Evolutionary conservation across 2,329 filamentous ascomycete genomes (phyloP).

Genomic region (Myotisia sp.): DNA sequence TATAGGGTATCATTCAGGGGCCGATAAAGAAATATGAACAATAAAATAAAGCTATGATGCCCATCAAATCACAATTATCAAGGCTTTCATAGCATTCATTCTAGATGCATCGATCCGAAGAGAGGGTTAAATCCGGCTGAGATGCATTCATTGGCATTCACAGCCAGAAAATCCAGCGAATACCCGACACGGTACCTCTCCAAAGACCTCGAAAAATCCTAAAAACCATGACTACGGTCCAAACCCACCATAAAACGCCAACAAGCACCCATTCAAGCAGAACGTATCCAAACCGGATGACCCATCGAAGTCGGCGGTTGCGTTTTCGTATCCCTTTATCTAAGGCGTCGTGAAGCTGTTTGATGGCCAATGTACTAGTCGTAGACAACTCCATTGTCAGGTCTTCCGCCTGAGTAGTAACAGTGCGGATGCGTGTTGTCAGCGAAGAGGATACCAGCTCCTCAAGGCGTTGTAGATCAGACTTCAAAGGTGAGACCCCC

Average conservation of each 20-base stretch:
- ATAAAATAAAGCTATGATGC: too few species aligned
- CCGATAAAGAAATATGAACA: too few species aligned
- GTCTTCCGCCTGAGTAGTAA: constrained; percentile 66
- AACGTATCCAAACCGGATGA: constrained; percentile 63
- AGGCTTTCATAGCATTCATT: too few species aligned
- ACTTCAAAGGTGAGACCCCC: constrained; percentile 32
- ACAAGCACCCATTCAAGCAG: constrained; percentile 77
- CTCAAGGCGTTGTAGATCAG: constrained; percentile 31
- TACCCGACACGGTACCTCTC: constrained; percentile 42
- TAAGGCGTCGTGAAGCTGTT: constrained; percentile 64
- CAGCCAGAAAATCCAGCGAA: constrained; percentile 77
- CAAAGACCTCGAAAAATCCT: constrained; percentile 51
- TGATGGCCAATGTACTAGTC: constrained; percentile 63
- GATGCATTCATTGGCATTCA: too few species aligned
- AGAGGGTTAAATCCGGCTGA: too few species aligned
- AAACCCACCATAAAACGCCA: constrained; percentile 85
- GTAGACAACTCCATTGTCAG: constrained; percentile 62
- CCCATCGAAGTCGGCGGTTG: constrained; percentile 58
- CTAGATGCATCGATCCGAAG: too few species aligned
- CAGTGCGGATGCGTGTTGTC: constrained; percentile 47
- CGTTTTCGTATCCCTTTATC: constrained; percentile 55
- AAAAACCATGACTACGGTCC: constrained; percentile 70
- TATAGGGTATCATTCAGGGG: too few species aligned
- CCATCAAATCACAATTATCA: too few species aligned
- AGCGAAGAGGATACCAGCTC: constrained; percentile 36